A percentile compares a stretch with the other conserved stretches of the same genome.
phyloP scores from a whole-genome alignment of 2,329 filamentous ascomycete genomes.

The Diplodia corticola region DNA sequence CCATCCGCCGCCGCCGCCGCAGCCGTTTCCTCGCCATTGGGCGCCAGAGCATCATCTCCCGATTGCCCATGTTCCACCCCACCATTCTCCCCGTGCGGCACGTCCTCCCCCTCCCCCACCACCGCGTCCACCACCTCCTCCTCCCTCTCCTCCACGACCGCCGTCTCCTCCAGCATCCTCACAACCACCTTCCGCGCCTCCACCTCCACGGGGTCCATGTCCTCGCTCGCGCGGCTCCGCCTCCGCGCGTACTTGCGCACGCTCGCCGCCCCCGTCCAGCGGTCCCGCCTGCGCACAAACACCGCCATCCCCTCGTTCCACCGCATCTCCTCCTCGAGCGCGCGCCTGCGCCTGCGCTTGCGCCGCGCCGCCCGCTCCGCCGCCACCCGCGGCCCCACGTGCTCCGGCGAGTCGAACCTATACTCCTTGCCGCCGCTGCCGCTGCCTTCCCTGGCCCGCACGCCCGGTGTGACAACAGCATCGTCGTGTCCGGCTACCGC shows the following conservation, averaged over 20 bases:
- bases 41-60: neutral
- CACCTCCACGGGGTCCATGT: conserved; percentile 1
- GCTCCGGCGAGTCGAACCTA: conserved; percentile 49
- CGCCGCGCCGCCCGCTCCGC: conserved; percentile 30
- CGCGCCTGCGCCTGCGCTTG: conserved; percentile 40
- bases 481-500: neutral
- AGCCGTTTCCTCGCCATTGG: neutral
- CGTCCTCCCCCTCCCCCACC: too few species aligned
- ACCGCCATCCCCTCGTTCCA: conserved; percentile 84
- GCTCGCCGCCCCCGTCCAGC: conserved; percentile 73
- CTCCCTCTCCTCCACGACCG: neutral
- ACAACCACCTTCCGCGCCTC: conserved; percentile 1
- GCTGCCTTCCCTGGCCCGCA: conserved; percentile 22
- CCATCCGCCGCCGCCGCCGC: neutral
- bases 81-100: neutral
- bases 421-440: conserved; percentile 28
- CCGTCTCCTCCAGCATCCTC: conserved; percentile 11
- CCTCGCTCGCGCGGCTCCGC: conserved; percentile 50
- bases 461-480: too few species aligned
- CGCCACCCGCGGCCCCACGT: conserved; percentile 38
- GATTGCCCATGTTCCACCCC: neutral
- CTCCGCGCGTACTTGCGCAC: conserved; percentile 44
- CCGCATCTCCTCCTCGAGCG: conserved; percentile 45
- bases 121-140: neutral
- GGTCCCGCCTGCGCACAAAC: conserved; percentile 74